Evolutionary conservation across 768 basidiomycete species (phyloP), one percentile per base, ranked within the genome.

Genomic region (Suillus luteus): DNA sequence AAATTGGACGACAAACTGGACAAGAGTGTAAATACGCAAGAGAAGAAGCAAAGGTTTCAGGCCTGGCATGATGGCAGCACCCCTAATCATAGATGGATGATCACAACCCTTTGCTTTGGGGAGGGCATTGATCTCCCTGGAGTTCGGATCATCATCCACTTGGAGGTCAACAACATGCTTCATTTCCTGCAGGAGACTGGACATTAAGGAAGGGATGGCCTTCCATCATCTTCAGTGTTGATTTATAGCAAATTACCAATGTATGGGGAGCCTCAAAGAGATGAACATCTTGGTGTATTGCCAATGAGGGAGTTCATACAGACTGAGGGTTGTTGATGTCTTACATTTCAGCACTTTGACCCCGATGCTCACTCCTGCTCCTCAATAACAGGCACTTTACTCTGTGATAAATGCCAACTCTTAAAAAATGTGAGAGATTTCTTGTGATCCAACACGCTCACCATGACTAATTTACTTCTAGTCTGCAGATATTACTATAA

Each of bases 131-230:
- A 52, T 33, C n/a, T 52, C 7, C 51, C 51, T 7, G 11, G 24
- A 24, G 51, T 52, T 11, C 22, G 11, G 0, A 11, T 52, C 31
- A 17, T 52, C 1, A 52, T 52, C 19, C 22, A 52, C 51, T 33
- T 33, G 22, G 24, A 52, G 24, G 22, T 33, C 51, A 40, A 40
- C 14, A 40, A 40, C 12, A 66, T 68, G 62, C 37, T 68, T 0
- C 64, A 31, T 0, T 63, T 68, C 40, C 62, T 68, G 7, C 68
- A 68, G 44, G 66, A 68, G 9, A 67, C 62, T 1, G 62, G 68
- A 0, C 62, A n/a, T 2, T 64, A 67, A 3, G 66, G 68, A 1
- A 52, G 59, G n/a, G 64, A 68, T 22, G 55, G 67, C 0, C 1
- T 40, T 12, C 14, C 2, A 2, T 68, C 54, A 0, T 9, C 62